Conservation (phyloP, 495 filamentous ascomycete species). For the Penicillium coffeae region DNA sequence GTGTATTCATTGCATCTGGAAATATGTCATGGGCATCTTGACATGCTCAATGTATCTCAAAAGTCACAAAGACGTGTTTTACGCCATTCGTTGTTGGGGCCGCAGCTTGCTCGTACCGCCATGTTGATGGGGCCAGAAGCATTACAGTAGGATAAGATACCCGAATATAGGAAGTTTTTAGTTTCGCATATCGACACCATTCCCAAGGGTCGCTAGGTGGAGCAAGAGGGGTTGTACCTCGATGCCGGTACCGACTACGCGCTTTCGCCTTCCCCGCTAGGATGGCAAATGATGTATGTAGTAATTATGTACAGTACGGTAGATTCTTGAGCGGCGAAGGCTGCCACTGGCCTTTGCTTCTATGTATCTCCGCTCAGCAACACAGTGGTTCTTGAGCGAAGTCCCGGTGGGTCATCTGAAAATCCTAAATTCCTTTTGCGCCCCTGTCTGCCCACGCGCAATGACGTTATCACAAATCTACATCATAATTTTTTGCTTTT, state of each 20-base stretch:
- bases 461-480: too few species aligned
- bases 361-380: background rate
- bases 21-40: too few species aligned
- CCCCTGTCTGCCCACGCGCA: background rate
- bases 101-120: too few species aligned
- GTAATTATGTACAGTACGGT: too few species aligned
- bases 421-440: background rate
- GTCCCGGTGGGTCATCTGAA: background rate
- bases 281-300: constrained; percentile 18
- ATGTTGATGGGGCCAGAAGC: background rate
- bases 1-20: too few species aligned
- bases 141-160: background rate
- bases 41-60: too few species aligned
- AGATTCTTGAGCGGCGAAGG: background rate
- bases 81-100: too few species aligned
- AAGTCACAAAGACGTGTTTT: too few species aligned
- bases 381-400: background rate
- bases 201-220: background rate
- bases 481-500: too few species aligned
- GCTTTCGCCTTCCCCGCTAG: constrained; percentile 17
- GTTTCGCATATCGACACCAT: background rate
- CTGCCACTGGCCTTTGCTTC: background rate
- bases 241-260: background rate
- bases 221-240: background rate
- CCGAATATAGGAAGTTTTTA: background rate